Evolutionary conservation across 164 flowering plant species (phyloP).

Genomic region (Tetrastigma voinierianum): DNA sequence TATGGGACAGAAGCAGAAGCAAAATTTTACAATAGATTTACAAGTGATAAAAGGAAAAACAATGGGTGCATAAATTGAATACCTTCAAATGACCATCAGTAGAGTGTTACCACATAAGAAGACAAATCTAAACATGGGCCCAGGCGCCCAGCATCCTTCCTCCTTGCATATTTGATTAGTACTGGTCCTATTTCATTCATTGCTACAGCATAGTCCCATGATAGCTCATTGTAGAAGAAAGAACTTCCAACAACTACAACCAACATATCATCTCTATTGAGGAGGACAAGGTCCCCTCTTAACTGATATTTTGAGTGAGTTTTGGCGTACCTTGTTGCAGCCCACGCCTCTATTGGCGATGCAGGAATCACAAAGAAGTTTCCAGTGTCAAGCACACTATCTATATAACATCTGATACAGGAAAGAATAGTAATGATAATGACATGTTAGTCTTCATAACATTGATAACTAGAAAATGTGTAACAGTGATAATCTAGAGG

Average conservation of each 20-base stretch:
- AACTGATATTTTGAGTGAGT: conserved; percentile 57
- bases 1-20: not conserved
- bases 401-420: conserved; percentile 83
- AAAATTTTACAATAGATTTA: not conserved
- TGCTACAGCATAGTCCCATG: conserved; percentile 84
- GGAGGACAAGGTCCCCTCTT: conserved; percentile 52
- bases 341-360: conserved; percentile 84
- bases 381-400: conserved; percentile 85
- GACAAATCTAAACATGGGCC: conserved; percentile 60
- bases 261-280: conserved; percentile 60
- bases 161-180: conserved; percentile 57
- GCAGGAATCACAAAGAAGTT: conserved; percentile 97
- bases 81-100: conserved; percentile 82
- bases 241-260: conserved; percentile 82
- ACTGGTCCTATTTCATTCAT: conserved; percentile 78
- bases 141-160: conserved; percentile 40
- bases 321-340: conserved; percentile 64
- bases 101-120: conserved; percentile 86
- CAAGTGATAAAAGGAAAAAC: not conserved
- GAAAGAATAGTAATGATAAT: conserved; percentile 21
- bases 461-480: not conserved
- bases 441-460: conserved; percentile 1
- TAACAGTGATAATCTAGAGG: not conserved
- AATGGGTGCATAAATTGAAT: conserved; percentile 9
- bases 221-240: conserved; percentile 67